phyloP scores from a whole-genome alignment of 345 rosid species.

The Gossypium bickii region DNA sequence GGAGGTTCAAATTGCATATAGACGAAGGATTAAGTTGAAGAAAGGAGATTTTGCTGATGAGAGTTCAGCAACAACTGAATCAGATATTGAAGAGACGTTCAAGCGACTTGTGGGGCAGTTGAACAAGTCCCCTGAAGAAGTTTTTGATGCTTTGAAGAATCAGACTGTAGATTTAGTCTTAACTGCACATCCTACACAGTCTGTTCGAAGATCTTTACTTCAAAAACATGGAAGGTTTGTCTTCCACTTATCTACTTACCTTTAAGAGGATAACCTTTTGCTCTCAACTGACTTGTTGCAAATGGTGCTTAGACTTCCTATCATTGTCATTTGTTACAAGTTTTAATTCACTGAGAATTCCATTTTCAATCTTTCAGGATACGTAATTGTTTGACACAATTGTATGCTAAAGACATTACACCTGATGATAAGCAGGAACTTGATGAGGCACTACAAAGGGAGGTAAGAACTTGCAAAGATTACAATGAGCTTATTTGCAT shows the following conservation, averaged over 20 bases:
- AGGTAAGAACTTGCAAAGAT: conserved; percentile 39
- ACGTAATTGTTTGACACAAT: conserved; percentile 76
- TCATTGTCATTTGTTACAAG: not conserved
- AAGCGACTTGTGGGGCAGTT: conserved; percentile 70
- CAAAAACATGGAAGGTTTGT: conserved; percentile 93
- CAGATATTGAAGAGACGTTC: conserved; percentile 89
- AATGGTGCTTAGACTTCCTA: not conserved
- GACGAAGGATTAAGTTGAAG: conserved; percentile 77
- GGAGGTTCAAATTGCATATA: conserved; percentile 91
- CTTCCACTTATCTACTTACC: not conserved
- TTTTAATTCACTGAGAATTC: not conserved
- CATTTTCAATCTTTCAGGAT: conserved; percentile 44
- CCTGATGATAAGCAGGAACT: conserved; percentile 99
- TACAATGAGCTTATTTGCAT: not conserved
- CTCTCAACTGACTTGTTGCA: not conserved
- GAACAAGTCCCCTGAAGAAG: conserved; percentile 85
- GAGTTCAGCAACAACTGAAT: conserved; percentile 75
- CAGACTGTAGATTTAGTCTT: conserved; percentile 94
- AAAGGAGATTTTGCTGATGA: conserved; percentile 90
- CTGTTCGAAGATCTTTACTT: conserved; percentile 90
- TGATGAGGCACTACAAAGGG: conserved; percentile 95
- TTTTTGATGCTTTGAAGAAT: conserved; percentile 91
- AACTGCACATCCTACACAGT: conserved; percentile 99
- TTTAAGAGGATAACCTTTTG: not conserved
- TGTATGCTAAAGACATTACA: conserved; percentile 90